Percentiles rank a stretch among this genome's conserved stretches.
phyloP scores from a whole-genome alignment of 345 rosid species.

The Aquilaria malaccensis region DNA sequence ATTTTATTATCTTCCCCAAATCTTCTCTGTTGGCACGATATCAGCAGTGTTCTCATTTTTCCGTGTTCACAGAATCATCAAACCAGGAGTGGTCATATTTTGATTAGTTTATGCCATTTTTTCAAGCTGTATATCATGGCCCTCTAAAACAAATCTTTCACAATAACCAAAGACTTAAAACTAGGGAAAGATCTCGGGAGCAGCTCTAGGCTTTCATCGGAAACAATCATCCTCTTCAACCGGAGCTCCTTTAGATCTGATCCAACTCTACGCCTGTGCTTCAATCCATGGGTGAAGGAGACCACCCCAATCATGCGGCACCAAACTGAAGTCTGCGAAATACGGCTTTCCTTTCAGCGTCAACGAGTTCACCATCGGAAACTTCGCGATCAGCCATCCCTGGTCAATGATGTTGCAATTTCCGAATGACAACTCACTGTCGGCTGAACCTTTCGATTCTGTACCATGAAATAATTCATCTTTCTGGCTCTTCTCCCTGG shows the following conservation, averaged over 20 bases:
- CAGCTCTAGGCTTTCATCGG: slow-evolving; percentile 69
- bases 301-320: slow-evolving; percentile 85
- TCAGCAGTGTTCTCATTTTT: no score
- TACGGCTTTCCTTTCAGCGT: slow-evolving; percentile 86
- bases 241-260: slow-evolving; percentile 72
- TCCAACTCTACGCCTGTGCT: slow-evolving; percentile 39
- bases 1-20: no score
- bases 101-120: no score
- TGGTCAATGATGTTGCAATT: slow-evolving; percentile 77
- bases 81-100: no score
- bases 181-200: slow-evolving; percentile 52
- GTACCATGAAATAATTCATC: slow-evolving; percentile 85
- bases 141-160: slow-evolving; percentile 12
- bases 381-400: slow-evolving; percentile 53
- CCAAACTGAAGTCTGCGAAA: slow-evolving; percentile 85
- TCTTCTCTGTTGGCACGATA: no score
- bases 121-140: no score
- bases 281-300: slow-evolving; percentile 68
- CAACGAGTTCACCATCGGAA: slow-evolving; percentile 54
- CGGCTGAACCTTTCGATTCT: slow-evolving; percentile 67
- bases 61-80: no score
- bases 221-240: slow-evolving; percentile 83
- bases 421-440: slow-evolving; percentile 49
- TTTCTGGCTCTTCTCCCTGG: slow-evolving; percentile 8
- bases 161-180: slow-evolving; percentile 81